phyloP scores from a whole-genome alignment of 2,329 filamentous ascomycete species.

The Ceratocystis ficicola region DNA sequence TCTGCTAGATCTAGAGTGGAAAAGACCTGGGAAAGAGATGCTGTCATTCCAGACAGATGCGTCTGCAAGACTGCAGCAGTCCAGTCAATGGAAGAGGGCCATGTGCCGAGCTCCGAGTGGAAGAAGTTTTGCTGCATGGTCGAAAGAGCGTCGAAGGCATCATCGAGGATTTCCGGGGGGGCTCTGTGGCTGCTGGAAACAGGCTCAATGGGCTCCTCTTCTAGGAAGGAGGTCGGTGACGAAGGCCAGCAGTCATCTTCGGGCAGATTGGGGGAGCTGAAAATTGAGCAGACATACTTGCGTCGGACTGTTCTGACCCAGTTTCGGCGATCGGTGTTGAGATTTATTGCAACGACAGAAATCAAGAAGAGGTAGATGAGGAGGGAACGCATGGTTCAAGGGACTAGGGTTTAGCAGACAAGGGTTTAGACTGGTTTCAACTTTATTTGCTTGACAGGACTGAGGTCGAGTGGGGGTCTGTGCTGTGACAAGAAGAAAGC shows the following conservation, averaged over 20 bases:
- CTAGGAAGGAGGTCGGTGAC: conserved; percentile 21
- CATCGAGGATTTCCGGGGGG: conserved; percentile 31
- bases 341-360: conserved; percentile 17
- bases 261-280: conserved; percentile 18
- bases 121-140: conserved; percentile 73
- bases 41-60: conserved; percentile 60
- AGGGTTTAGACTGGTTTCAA: too few relatives aligned
- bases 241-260: conserved; percentile 18
- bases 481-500: too few relatives aligned
- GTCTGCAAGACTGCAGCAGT: conserved; percentile 77
- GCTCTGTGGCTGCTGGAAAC: conserved; percentile 13
- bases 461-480: too few relatives aligned
- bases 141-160: conserved; percentile 52
- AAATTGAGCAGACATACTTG: conserved; percentile 22
- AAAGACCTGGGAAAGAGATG: conserved; percentile 54
- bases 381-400: conserved; percentile 14
- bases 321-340: conserved; percentile 6
- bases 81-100: conserved; percentile 85
- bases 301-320: conserved; percentile 15
- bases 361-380: conserved; percentile 19
- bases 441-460: too few relatives aligned
- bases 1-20: conserved; percentile 30
- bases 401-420: neutral
- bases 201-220: conserved; percentile 10
- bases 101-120: conserved; percentile 62